Evolutionary conservation across 1,284 basidiomycete species (phyloP).

Genomic region (Austroboletus novae-zelandiae): DNA sequence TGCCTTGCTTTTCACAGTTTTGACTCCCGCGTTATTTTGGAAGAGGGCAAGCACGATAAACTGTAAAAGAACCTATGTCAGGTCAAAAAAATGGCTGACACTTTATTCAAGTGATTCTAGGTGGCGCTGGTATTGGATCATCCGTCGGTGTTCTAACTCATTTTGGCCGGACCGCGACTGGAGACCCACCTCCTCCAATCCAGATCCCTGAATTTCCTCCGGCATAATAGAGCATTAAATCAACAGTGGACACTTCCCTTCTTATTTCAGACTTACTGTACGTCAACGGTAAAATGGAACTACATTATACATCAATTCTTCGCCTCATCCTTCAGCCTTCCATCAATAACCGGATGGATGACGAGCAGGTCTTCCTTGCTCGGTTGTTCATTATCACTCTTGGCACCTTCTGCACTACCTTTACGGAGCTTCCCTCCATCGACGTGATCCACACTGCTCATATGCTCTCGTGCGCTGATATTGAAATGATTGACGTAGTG

Average conservation of each 20-base stretch:
- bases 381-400: constrained; percentile 28
- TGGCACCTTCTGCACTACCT: constrained; percentile 27
- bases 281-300: too few species aligned
- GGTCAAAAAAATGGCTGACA: background rate
- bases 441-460: constrained; percentile 73
- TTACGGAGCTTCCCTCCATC: constrained; percentile 52
- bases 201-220: constrained; percentile 30
- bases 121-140: constrained; percentile 67
- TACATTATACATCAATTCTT: constrained; percentile 19
- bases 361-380: constrained; percentile 55
- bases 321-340: constrained; percentile 65
- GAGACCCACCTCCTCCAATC: constrained; percentile 46
- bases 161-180: constrained; percentile 47
- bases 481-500: constrained; percentile 63
- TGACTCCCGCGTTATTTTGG: constrained; percentile 68
- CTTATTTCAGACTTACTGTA: background rate
- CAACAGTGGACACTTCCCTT: background rate
- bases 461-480: constrained; percentile 67
- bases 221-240: too few species aligned
- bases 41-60: constrained; percentile 56
- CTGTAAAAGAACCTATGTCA: constrained; percentile 35
- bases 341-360: constrained; percentile 71
- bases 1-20: constrained; percentile 54
- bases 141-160: constrained; percentile 57
- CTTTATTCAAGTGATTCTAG: constrained; percentile 52